Evolutionary conservation across 495 filamentous ascomycete genomes (phyloP).

Genomic region (Friedmanniomyces endolithicus): DNA sequence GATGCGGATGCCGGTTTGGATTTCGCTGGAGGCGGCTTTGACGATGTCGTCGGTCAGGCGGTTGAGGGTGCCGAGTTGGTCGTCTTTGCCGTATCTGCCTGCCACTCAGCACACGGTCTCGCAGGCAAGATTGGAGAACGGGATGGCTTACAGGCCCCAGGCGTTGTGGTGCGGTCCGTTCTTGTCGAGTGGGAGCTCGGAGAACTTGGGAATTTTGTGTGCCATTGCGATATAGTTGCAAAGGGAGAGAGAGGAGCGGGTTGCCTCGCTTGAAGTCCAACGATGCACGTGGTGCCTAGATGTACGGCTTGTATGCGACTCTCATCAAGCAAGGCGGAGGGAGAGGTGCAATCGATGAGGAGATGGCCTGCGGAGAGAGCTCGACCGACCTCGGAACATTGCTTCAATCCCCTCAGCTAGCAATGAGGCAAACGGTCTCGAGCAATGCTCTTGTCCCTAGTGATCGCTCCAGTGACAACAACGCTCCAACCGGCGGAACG

Average conservation of each 20-base stretch:
- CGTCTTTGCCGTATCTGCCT: conserved; percentile 26
- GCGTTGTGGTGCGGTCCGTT: conserved; percentile 25
- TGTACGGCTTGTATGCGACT: no score
- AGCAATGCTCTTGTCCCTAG: no score
- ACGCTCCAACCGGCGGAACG: no score
- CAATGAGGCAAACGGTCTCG: no score
- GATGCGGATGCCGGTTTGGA: conserved; percentile 26
- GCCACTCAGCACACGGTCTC: background rate
- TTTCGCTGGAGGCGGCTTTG: conserved; percentile 25
- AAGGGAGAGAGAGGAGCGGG: background rate
- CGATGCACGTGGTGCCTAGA: no score
- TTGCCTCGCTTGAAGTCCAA: background rate
- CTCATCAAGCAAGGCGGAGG: no score
- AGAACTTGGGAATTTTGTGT: conserved; percentile 22
- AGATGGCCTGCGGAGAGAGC: no score
- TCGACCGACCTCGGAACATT: no score
- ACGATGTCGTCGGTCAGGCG: conserved; percentile 27
- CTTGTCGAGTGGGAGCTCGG: conserved; percentile 22
- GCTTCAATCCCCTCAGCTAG: no score
- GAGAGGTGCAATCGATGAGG: no score
- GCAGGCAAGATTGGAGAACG: background rate
- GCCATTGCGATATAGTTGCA: conserved; percentile 8
- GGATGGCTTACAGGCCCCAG: conserved; percentile 24
- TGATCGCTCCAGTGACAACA: no score
- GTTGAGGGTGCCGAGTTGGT: conserved; percentile 29